phyloP scores from a whole-genome alignment of 306 rosid genomes.

The Alnus rubra region DNA sequence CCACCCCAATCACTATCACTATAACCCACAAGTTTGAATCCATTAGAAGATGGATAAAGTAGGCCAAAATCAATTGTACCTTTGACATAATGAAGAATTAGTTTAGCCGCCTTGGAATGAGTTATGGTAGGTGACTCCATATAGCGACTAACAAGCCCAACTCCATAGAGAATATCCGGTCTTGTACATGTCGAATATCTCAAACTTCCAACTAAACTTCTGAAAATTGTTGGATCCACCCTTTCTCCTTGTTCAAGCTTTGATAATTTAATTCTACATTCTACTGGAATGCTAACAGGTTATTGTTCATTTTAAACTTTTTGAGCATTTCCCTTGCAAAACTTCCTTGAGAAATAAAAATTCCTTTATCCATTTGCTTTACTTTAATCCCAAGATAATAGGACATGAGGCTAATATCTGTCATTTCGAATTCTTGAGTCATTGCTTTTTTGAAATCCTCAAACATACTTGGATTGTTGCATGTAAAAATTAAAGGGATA shows the following conservation, averaged over 20 bases:
- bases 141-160: too few relatives aligned
- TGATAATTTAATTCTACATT: too few relatives aligned
- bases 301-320: neutral
- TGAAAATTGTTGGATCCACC: too few relatives aligned
- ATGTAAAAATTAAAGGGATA: neutral
- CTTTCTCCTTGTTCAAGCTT: neutral
- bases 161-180: too few relatives aligned
- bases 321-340: neutral
- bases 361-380: neutral
- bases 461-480: neutral
- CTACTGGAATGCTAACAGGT: too few relatives aligned
- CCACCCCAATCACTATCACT: too few relatives aligned
- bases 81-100: neutral
- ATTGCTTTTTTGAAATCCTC: neutral
- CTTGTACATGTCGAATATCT: too few relatives aligned
- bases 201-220: too few relatives aligned
- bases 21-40: neutral
- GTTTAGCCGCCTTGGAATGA: too few relatives aligned
- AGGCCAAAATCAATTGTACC: neutral
- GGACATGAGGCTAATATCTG: neutral
- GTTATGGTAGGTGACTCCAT: too few relatives aligned
- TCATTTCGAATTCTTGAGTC: neutral
- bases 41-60: neutral
- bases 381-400: neutral
- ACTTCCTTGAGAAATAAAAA: neutral